These are phyloP conservation scores for Chlamydomonas asymmetrica DNA, from an alignment of 139 green algal genomes.

Conservation along the genomic window DNA sequence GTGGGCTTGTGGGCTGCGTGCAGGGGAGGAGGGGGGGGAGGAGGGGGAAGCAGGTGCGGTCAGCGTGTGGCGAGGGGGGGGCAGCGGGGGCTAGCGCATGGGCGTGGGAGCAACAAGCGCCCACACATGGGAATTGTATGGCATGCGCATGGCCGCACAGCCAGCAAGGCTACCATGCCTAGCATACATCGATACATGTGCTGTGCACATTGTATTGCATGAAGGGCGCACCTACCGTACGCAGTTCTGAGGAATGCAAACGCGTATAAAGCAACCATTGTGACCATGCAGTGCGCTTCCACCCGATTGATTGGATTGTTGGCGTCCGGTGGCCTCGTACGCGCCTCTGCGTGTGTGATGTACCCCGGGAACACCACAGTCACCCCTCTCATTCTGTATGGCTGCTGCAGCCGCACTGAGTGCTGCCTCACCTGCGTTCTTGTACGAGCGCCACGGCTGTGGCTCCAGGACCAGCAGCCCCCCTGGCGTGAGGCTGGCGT, in stretches of 20 bases:
- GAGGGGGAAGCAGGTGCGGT: neutral
- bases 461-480: slow-evolving; percentile 88
- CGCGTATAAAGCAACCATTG: no score
- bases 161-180: no score
- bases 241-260: no score
- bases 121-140: neutral
- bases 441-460: slow-evolving; percentile 88
- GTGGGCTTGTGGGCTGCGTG: slow-evolving; percentile 66
- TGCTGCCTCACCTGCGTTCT: slow-evolving; percentile 15
- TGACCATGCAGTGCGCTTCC: neutral
- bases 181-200: no score
- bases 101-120: neutral
- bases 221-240: no score
- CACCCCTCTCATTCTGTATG: no score
- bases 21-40: neutral
- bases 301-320: neutral
- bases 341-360: neutral
- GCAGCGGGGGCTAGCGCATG: neutral
- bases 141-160: no score
- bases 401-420: no score
- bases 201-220: no score
- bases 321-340: neutral
- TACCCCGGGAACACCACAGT: neutral
- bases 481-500: slow-evolving; percentile 41
- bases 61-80: neutral